Conservation (phyloP, 108 stramenopile species). For the Cyclotella choctawhatcheeana region DNA sequence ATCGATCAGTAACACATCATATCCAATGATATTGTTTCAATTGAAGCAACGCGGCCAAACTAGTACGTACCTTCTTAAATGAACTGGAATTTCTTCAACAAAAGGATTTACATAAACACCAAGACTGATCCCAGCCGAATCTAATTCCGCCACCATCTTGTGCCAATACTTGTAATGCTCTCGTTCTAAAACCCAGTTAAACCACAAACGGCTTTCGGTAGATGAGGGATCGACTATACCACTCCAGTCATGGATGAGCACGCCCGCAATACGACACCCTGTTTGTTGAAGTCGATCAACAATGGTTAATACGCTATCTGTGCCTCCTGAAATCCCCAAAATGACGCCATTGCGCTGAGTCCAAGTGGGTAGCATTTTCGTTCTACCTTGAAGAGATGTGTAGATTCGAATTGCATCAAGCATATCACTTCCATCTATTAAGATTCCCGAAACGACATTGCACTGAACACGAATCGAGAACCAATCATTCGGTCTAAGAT, state of each 20-base stretch:
- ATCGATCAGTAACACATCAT: not conserved
- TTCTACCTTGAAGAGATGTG: slow-evolving; percentile 42
- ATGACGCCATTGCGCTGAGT: slow-evolving; percentile 55
- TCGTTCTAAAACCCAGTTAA: slow-evolving; percentile 56
- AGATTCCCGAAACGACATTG: slow-evolving; percentile 22
- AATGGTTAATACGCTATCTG: slow-evolving; percentile 17
- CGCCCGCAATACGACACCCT: slow-evolving; percentile 37
- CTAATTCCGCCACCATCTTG: slow-evolving; percentile 31
- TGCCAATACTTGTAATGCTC: slow-evolving; percentile 53
- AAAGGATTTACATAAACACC: slow-evolving; percentile 56
- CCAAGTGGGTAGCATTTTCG: slow-evolving; percentile 50
- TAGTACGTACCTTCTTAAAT: too few species aligned
- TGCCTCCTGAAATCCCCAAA: slow-evolving; percentile 55
- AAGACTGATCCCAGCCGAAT: slow-evolving; percentile 36
- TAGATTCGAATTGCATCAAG: slow-evolving; percentile 44
- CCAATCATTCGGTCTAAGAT: slow-evolving; percentile 39
- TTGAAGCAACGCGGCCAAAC: too few species aligned
- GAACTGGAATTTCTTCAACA: slow-evolving; percentile 53
- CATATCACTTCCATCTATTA: slow-evolving; percentile 19
- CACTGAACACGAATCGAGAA: slow-evolving; percentile 32
- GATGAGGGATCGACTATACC: slow-evolving; percentile 23
- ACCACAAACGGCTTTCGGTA: slow-evolving; percentile 35
- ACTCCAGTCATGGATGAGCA: slow-evolving; percentile 63
- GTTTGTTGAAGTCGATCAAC: slow-evolving; percentile 15
- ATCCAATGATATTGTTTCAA: too few species aligned